Base-by-base conservation (phyloP, 805 yeast species). In the Blastobotrys muscicola region DNA sequence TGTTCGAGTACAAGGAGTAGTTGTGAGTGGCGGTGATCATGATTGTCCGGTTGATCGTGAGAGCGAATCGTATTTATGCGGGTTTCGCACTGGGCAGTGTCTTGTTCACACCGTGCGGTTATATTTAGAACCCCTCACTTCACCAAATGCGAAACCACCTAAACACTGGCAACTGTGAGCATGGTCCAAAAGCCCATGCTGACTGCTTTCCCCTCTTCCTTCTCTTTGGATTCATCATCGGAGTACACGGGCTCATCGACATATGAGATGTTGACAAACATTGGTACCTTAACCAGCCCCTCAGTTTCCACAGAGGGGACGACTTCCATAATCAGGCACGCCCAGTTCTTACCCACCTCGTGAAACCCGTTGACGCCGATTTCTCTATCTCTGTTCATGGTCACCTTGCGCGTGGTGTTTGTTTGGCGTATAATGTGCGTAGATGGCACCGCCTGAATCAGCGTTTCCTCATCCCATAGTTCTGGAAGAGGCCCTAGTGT, bases 281-380 rank as follows among this genome's bases (percentile, higher is more conserved):
- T 30, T 3, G 51, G 48, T 2, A 51, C 32, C 38, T 41, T 39
- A 5, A 41, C 23, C 4, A 9, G 20, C 12, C 35, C 33, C 8
- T 3, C 12, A 4, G 29, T 16, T 15, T 33, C 43, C n/a, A 12
- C 16, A 7, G 36, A 34, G 29, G 48, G 46, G 10, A 33, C 37
- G 6, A 46, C 39, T 38, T 48, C 52, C 13, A 52, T 36, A 12
- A 44, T 36, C 7, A 49, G 30, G 15, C 52, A 31, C 8, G 53
- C 54, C 65, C 65, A 60, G 45, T 59, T 59, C 11, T 49, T 47
- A 8, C 62, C 64, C 13, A 29, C 35, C 9, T 48, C 47, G n/a
- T 41, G 42, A 29, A 51, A 29, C 13, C 48, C 48, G 13, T 33
- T 38, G 9, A 26, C 33, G 10, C 48, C 50, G 14, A 41, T 39